phyloP scores from a whole-genome alignment of 2,329 filamentous ascomycete species.

The Aspergillus ochraceoroseus region DNA sequence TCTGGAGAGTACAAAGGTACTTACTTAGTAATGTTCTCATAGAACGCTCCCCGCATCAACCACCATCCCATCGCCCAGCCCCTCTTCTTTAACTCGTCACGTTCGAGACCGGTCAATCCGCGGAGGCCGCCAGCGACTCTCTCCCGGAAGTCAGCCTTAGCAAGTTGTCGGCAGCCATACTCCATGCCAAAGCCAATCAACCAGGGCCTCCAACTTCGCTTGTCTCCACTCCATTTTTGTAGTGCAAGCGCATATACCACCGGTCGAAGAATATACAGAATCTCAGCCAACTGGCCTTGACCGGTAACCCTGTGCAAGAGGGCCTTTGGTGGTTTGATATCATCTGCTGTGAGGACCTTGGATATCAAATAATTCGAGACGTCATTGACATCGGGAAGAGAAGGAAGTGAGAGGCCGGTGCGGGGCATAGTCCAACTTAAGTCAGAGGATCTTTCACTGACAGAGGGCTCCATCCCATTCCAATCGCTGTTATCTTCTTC shows the following conservation, averaged over 20 bases:
- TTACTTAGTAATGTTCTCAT: slow-evolving; percentile 77
- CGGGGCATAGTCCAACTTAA: slow-evolving; percentile 86
- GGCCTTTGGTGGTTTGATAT: slow-evolving; percentile 85
- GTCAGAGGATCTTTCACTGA: slow-evolving; percentile 41
- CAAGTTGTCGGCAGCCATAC: slow-evolving; percentile 80
- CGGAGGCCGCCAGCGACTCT: slow-evolving; percentile 65
- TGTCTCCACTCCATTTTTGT: slow-evolving; percentile 65
- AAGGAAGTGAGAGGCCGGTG: slow-evolving; percentile 79
- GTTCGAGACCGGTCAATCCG: slow-evolving; percentile 75
- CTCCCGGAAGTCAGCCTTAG: slow-evolving; percentile 60
- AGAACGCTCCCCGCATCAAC: slow-evolving; percentile 93
- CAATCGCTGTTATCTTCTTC: slow-evolving; percentile 45
- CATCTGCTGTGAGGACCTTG: slow-evolving; percentile 89
- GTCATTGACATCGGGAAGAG: slow-evolving; percentile 72
- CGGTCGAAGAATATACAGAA: slow-evolving; percentile 86
- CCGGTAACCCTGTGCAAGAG: slow-evolving; percentile 70
- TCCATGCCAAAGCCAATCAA: slow-evolving; percentile 78
- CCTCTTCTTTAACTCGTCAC: slow-evolving; percentile 80
- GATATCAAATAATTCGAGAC: slow-evolving; percentile 82
- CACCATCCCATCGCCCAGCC: slow-evolving; percentile 94
- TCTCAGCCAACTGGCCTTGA: slow-evolving; percentile 76
- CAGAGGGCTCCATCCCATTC: slow-evolving; percentile 46
- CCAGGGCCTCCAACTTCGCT: slow-evolving; percentile 88
- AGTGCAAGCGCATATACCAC: slow-evolving; percentile 81
- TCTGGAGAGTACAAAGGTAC: slow-evolving; percentile 21